These are phyloP conservation scores for Vigna angularis DNA, from an alignment of 306 rosid genomes.

Conservation along the genomic window DNA sequence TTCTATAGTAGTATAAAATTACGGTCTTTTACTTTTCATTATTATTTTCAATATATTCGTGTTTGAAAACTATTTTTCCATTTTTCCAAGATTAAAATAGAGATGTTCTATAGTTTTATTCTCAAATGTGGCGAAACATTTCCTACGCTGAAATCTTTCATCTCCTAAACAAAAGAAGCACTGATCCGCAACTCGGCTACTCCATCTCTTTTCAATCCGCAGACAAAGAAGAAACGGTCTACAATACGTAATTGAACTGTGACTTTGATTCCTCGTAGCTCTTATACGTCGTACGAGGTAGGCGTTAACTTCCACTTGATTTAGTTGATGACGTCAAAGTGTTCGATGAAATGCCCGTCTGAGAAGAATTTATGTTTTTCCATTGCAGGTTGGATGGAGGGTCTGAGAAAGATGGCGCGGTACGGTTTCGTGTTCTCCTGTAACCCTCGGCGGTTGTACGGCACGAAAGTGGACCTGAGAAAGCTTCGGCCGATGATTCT, in stretches of 20 bases:
- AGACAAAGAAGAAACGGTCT: neutral
- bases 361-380: neutral
- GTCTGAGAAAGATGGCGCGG: constrained; percentile 44
- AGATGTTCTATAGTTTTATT: neutral
- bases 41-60: neutral
- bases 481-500: constrained; percentile 77
- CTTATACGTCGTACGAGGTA: neutral
- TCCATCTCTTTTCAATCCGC: neutral
- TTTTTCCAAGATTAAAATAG: neutral
- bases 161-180: neutral
- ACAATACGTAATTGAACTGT: neutral
- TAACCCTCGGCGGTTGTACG: constrained; percentile 37
- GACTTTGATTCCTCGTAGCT: neutral
- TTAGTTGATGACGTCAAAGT: constrained; percentile 13
- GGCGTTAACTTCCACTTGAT: neutral
- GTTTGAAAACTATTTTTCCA: neutral
- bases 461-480: constrained; percentile 54
- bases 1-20: too few species aligned
- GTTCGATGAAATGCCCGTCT: constrained; percentile 47
- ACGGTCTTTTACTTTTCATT: too few species aligned
- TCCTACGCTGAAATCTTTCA: neutral
- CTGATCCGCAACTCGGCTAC: neutral
- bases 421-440: neutral
- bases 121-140: neutral
- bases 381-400: constrained; percentile 47